phyloP scores from a whole-genome alignment of 345 rosid genomes.

The Populus simonii region DNA sequence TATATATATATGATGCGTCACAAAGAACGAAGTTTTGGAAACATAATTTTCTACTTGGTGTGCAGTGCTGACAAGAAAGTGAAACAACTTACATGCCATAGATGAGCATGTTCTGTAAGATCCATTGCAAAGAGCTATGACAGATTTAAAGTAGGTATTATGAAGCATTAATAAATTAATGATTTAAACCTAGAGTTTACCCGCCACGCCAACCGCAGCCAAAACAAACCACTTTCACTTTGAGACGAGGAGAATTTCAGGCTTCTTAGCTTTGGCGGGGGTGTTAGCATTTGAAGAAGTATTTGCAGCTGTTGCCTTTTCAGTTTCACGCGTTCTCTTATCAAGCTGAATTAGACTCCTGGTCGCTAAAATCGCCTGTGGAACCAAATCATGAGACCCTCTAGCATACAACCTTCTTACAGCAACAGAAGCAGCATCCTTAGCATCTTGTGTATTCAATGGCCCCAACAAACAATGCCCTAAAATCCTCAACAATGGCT shows the following conservation, averaged over 20 bases:
- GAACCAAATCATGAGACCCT: slow-evolving; percentile 89
- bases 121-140: background rate
- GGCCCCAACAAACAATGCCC: slow-evolving; percentile 91
- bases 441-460: slow-evolving; percentile 66
- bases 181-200: slow-evolving; percentile 6
- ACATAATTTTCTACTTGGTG: background rate
- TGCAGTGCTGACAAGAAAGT: background rate
- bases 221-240: slow-evolving; percentile 54
- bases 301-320: slow-evolving; percentile 35
- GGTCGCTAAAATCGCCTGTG: slow-evolving; percentile 83
- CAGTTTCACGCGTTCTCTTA: slow-evolving; percentile 55
- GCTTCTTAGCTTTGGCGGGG: slow-evolving; percentile 77
- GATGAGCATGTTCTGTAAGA: background rate
- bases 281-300: slow-evolving; percentile 68
- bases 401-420: slow-evolving; percentile 78
- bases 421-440: slow-evolving; percentile 70
- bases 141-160: background rate
- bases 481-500: slow-evolving; percentile 67
- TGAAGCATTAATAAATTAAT: background rate
- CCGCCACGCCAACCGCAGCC: slow-evolving; percentile 25
- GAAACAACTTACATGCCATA: background rate
- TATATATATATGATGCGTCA: too few relatives aligned
- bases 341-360: slow-evolving; percentile 83
- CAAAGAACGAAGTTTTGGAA: background rate
- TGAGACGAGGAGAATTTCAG: slow-evolving; percentile 78